phyloP scores from a whole-genome alignment of 176 grass and related monocot genomes.

The Triticum aestivum region IWGSC_CS_RefSeq_v2.1 NC_057798.1:55083351-55083850 shows the following conservation, averaged over 20 bases:
- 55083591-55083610: conserved; percentile 41
- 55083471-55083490: neutral
- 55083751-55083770: neutral
- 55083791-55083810: neutral
- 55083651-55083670: conserved; percentile 81
- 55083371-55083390: neutral
- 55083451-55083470: neutral
- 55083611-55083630: conserved; percentile 91
- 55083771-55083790: conserved; percentile 3
- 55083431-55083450: neutral
- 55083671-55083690: conserved; percentile 60
- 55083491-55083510: neutral
- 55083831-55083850: neutral
- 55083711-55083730: neutral
- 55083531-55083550: neutral
- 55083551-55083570: neutral
- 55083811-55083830: neutral
- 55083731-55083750: neutral
- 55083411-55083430: neutral
- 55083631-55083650: conserved; percentile 83
- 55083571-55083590: neutral
- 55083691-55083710: conserved; percentile 45
- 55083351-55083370: neutral
- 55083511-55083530: neutral
- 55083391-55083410: neutral